These are phyloP conservation scores for Heracleum sosnowskyi DNA, from an alignment of 129 eudicot species.

Conservation along the genomic window DNA sequence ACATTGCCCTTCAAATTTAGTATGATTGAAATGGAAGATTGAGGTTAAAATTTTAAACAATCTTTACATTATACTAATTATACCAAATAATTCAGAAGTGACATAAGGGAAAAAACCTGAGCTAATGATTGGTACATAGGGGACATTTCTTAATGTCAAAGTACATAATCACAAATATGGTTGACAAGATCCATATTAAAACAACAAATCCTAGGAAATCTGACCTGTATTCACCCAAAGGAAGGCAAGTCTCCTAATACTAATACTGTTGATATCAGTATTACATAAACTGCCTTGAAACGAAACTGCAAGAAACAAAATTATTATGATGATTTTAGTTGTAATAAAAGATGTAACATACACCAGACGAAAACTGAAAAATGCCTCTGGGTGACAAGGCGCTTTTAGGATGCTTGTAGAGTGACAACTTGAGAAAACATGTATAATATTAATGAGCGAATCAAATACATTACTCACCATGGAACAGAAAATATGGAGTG, in stretches of 20 bases:
- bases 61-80: background rate
- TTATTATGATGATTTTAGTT: too few species aligned
- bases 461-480: too few species aligned
- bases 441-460: too few species aligned
- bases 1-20: slow-evolving; percentile 99
- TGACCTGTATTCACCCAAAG: slow-evolving; percentile 98
- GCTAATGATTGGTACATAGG: background rate
- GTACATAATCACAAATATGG: background rate
- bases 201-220: slow-evolving; percentile 9
- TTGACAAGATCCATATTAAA: background rate
- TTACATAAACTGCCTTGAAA: too few species aligned
- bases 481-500: too few species aligned
- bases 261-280: too few species aligned
- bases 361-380: too few species aligned
- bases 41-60: slow-evolving; percentile 25
- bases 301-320: too few species aligned
- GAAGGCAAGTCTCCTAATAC: slow-evolving; percentile 80
- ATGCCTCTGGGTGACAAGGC: too few species aligned
- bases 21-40: slow-evolving; percentile 24
- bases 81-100: background rate
- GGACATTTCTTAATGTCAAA: background rate
- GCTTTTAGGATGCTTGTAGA: too few species aligned
- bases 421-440: too few species aligned
- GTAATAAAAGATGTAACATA: too few species aligned
- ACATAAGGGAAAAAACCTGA: background rate